phyloP scores from a whole-genome alignment of 2,329 filamentous ascomycete species.

The Leptographium procerum region DNA sequence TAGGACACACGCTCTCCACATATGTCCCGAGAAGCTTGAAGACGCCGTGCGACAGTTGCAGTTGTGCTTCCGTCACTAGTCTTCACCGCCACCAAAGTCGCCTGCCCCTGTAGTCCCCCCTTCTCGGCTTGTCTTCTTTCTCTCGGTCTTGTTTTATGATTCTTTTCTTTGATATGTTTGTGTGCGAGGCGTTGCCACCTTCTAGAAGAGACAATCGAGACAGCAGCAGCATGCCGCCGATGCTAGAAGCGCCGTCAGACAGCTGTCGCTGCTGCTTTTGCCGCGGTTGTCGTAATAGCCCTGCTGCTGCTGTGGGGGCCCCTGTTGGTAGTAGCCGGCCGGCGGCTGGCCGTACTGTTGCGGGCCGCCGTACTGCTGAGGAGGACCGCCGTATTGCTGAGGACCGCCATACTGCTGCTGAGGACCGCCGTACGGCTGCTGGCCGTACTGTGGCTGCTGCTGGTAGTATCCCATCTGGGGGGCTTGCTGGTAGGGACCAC shows the following conservation, averaged over 20 bases:
- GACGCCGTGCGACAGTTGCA: neutral
- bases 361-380: slow-evolving; percentile 20
- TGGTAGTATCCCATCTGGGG: slow-evolving; percentile 34
- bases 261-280: slow-evolving; percentile 14
- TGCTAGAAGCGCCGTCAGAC: slow-evolving; percentile 35
- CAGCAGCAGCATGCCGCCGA: slow-evolving; percentile 48
- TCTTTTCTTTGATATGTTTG: neutral
- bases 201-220: slow-evolving; percentile 40
- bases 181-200: neutral
- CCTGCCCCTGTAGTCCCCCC: neutral
- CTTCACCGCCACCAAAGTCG: neutral
- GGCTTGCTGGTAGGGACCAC: slow-evolving; percentile 28
- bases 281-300: slow-evolving; percentile 20
- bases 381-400: slow-evolving; percentile 5
- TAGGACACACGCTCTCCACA: neutral
- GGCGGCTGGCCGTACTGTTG: slow-evolving; percentile 19
- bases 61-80: neutral
- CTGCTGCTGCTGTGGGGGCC: slow-evolving; percentile 4
- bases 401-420: slow-evolving; percentile 15
- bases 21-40: neutral
- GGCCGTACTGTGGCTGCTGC: slow-evolving; percentile 19
- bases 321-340: slow-evolving; percentile 16
- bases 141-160: neutral
- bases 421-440: neutral
- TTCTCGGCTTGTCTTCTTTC: neutral